These are phyloP conservation scores for Helianthus tuberosus DNA, from an alignment of 129 eudicot species.

Conservation along the genomic window DNA sequence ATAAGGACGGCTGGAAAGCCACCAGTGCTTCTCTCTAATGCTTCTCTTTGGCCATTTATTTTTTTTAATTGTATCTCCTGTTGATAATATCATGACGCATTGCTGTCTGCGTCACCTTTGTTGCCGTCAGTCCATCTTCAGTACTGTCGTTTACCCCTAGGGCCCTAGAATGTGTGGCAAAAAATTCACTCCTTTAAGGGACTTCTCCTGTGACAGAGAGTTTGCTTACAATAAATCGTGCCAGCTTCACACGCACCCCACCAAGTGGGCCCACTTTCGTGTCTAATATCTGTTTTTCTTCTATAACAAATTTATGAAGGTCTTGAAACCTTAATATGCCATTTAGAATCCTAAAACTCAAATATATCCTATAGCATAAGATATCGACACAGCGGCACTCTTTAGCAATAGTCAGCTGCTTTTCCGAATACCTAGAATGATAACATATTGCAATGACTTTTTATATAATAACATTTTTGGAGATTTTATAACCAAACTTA, in stretches of 20 bases:
- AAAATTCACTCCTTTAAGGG: conserved; percentile 68
- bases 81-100: too few relatives aligned
- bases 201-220: conserved; percentile 79
- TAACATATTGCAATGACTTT: not conserved
- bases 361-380: conserved; percentile 68
- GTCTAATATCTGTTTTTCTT: conserved; percentile 67
- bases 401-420: conserved; percentile 71
- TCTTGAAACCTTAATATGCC: conserved; percentile 78
- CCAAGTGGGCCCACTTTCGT: conserved; percentile 71
- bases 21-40: too few relatives aligned
- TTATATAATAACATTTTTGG: not conserved
- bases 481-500: not conserved
- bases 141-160: conserved; percentile 36
- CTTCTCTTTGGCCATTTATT: too few relatives aligned
- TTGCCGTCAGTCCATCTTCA: too few relatives aligned
- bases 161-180: conserved; percentile 45
- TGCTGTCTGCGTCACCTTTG: too few relatives aligned
- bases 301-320: conserved; percentile 59
- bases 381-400: conserved; percentile 71
- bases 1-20: too few relatives aligned
- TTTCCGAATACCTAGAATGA: conserved; percentile 72
- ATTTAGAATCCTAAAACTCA: conserved; percentile 69
- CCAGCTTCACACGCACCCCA: conserved; percentile 54
- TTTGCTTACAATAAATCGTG: conserved; percentile 71
- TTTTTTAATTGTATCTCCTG: too few relatives aligned